phyloP scores from a whole-genome alignment of 148 eudicot genomes.

The Cornus kousa region DNA sequence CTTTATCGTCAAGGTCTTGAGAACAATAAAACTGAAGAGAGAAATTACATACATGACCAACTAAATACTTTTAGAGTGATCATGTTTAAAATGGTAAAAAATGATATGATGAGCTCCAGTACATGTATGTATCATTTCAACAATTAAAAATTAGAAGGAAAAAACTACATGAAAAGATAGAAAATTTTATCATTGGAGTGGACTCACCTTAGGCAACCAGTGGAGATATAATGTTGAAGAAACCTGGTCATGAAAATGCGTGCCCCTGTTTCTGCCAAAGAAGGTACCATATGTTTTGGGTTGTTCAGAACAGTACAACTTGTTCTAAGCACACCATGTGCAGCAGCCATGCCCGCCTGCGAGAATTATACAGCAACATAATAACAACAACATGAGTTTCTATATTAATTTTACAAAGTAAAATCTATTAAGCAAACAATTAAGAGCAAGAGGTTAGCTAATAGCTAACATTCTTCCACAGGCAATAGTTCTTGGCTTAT shows the following conservation, averaged over 20 bases:
- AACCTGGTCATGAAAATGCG: conserved; percentile 72
- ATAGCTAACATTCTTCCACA: not conserved
- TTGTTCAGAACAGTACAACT: conserved; percentile 43
- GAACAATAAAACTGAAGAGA: too few species aligned
- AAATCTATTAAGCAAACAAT: not conserved
- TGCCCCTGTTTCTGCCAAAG: conserved; percentile 71
- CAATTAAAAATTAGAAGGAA: not conserved
- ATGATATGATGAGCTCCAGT: too few species aligned
- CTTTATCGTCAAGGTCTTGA: too few species aligned
- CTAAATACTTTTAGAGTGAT: too few species aligned
- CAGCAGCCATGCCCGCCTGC: conserved; percentile 82
- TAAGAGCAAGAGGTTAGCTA: too few species aligned
- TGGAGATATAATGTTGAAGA: conserved; percentile 52
- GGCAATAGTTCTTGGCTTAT: not conserved
- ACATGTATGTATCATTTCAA: too few species aligned
- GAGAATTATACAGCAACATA: not conserved
- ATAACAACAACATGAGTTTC: not conserved
- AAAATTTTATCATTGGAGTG: not conserved
- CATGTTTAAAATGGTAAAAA: too few species aligned
- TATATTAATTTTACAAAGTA: too few species aligned
- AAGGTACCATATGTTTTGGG: conserved; percentile 87
- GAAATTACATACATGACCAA: too few species aligned
- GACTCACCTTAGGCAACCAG: conserved; percentile 80
- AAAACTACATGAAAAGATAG: not conserved
- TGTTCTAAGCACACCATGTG: conserved; percentile 54